phyloP scores from a whole-genome alignment of 495 filamentous ascomycete genomes.

The Aspergillus avenaceus region DNA sequence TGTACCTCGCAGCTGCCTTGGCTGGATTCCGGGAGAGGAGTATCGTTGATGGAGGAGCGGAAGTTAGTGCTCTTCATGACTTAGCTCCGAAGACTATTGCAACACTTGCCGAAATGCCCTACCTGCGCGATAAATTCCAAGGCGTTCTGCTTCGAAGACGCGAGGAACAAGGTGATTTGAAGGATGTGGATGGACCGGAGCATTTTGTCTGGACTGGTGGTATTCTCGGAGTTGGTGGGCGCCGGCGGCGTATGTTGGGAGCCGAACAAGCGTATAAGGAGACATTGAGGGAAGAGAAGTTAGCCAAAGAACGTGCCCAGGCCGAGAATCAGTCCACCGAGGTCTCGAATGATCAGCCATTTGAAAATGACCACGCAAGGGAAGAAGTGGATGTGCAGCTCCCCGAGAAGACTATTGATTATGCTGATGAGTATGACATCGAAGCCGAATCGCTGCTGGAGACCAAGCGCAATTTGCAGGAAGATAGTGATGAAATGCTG shows the following conservation, averaged over 20 bases:
- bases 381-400: not conserved
- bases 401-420: slow-evolving; percentile 9
- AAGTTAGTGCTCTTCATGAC: slow-evolving; percentile 28
- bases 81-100: slow-evolving; percentile 48
- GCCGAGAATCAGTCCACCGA: not conserved
- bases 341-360: not conserved
- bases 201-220: slow-evolving; percentile 32
- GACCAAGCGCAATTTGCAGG: slow-evolving; percentile 1
- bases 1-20: slow-evolving; percentile 48
- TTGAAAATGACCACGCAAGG: not conserved
- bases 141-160: slow-evolving; percentile 31
- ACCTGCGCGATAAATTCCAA: slow-evolving; percentile 37
- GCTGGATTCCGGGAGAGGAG: slow-evolving; percentile 36
- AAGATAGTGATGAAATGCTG: slow-evolving; percentile 12
- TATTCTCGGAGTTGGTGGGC: slow-evolving; percentile 22
- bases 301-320: not conserved
- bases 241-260: not conserved
- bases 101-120: slow-evolving; percentile 52
- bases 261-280: slow-evolving; percentile 1
- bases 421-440: slow-evolving; percentile 22
- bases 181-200: not conserved
- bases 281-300: not conserved
- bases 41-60: slow-evolving; percentile 22
- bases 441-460: slow-evolving; percentile 18
- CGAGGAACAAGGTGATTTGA: slow-evolving; percentile 8